Base-by-base conservation (phyloP, 2,329 filamentous ascomycete genomes). In the Akanthomyces lecanii region DNA sequence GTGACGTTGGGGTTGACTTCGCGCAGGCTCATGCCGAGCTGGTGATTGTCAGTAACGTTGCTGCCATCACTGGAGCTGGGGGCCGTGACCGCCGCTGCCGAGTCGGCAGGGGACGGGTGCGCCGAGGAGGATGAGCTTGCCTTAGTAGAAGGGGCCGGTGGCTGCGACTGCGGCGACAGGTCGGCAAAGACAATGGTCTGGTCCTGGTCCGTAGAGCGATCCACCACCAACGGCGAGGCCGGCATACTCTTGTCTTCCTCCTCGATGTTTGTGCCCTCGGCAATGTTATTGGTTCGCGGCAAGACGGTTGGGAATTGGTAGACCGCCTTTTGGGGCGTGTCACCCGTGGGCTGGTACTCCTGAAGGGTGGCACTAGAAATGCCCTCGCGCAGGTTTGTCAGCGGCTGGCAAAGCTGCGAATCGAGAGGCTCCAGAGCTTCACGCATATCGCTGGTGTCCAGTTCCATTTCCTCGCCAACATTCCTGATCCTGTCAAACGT, bases 271-370 rank as follows among this genome's bases (percentile, higher is more conserved):
- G 79, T 70, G 50, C 73, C 75, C 18, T 77, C 76, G 42, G 82
- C 72, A 21, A 84, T 16, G 73, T 80, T 78, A 66, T 79, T 79
- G 0, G 95, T 98, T 30, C 88, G 86, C 4, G 95, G 95, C 1
- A 99, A 81, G 2, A 83, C 80, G 1, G 85, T 89, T 0, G 92
- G 90, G 71, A 91, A 97, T n/a, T 85, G 81, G 75, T 98, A 99
- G 59, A 86, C 81, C 36, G 82, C 79, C 76, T 93, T 95, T 71
- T 90, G 86, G 0, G 95, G 95, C 1, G 95, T 98, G 53, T 89
- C 82, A 58, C 95, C 94, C 0, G 95, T 98, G 0, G 90, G 85
- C 44, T 85, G 80, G 74, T 98, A 98, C 72, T 97, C 92, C 60
- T 87, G 82, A 59, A 98, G 81, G 5, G 80, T 75, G 1, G 88